Evolutionary conservation across 495 filamentous ascomycete species (phyloP), one percentile per base, ranked within the genome.

Genomic region (Daldinia decipiens): DNA sequence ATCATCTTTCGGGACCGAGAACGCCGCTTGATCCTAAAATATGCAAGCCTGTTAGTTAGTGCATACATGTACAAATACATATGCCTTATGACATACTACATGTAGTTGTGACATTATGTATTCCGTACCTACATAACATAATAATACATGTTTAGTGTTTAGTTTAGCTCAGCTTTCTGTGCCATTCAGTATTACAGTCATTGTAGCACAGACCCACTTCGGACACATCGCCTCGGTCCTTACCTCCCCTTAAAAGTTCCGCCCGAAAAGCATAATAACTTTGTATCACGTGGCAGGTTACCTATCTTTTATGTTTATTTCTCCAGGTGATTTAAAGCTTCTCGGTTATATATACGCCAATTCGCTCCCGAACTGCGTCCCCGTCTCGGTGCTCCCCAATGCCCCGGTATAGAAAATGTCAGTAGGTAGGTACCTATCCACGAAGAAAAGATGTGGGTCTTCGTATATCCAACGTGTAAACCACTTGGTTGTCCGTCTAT

Each of bases 311-410:
- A 19, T 51, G 17, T 51, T 50, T 13, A 32, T 27, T 39, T 11
- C 17, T 12, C 43, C 12, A 36, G 40, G 17, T 34, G 31, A 38
- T 52, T 63, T 58, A 59, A 63, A 61, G 34, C 40, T 53, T 3
- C 12, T 68, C 65, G 65, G 65, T 36, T 54, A 55, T 73, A 40
- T 62, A 61, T 56, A 12, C 40, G 38, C 58, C 51, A 21, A 36
- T 9, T 62, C 70, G 65, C 43, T 12, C 51, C 70, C 65, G 65
- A 73, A 11, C 57, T 60, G 19, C 43, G 21, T 53, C 15, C 38
- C 65, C 61, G 52, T 40, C 26, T 65, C 70, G 65, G 70, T 61
- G 26, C 61, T 58, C 65, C 70, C 65, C 64, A 72, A 72, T 27
- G 26, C 59, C 15, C 58, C 56, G 40, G 29, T 13, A n/a, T 26